These are phyloP conservation scores for Eruca vesicaria DNA, from an alignment of 441 rosid species.

Conservation along the genomic window DNA sequence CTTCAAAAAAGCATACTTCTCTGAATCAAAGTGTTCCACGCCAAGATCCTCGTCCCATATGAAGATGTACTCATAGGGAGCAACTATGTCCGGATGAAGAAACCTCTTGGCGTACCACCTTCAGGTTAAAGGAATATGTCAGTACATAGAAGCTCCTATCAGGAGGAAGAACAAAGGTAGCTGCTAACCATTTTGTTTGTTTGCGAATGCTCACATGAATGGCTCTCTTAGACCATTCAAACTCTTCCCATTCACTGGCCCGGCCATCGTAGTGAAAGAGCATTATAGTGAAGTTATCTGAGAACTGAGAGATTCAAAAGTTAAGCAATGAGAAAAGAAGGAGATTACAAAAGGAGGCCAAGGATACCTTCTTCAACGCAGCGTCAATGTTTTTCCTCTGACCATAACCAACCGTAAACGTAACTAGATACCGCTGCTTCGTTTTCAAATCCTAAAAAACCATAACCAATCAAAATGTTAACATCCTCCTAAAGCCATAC, in stretches of 20 bases:
- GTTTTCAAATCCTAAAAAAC: slow-evolving; percentile 62
- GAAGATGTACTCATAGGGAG: slow-evolving; percentile 81
- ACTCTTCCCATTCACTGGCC: slow-evolving; percentile 75
- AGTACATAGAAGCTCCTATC: slow-evolving; percentile 7
- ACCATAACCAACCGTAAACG: slow-evolving; percentile 83
- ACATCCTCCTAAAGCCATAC: slow-evolving; percentile 2
- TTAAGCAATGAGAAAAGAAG: neutral
- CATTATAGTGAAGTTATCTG: slow-evolving; percentile 79
- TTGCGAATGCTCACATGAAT: slow-evolving; percentile 74
- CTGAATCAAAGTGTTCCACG: slow-evolving; percentile 70
- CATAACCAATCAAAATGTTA: slow-evolving; percentile 11
- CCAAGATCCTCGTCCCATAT: slow-evolving; percentile 99
- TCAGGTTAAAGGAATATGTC: neutral
- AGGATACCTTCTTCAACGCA: slow-evolving; percentile 72
- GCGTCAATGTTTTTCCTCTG: slow-evolving; percentile 75
- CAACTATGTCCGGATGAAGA: slow-evolving; percentile 84
- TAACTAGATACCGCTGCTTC: slow-evolving; percentile 73
- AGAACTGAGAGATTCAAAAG: slow-evolving; percentile 52
- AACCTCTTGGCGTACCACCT: slow-evolving; percentile 97
- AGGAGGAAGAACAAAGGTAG: neutral
- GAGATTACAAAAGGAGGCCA: slow-evolving; percentile 3
- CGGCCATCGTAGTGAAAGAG: slow-evolving; percentile 88
- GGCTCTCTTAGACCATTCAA: slow-evolving; percentile 84
- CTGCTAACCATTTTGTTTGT: slow-evolving; percentile 84
- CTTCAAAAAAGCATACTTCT: slow-evolving; percentile 50